phyloP scores from a whole-genome alignment of 139 green algal genomes.

The Tetratostichococcus sp. region DNA sequence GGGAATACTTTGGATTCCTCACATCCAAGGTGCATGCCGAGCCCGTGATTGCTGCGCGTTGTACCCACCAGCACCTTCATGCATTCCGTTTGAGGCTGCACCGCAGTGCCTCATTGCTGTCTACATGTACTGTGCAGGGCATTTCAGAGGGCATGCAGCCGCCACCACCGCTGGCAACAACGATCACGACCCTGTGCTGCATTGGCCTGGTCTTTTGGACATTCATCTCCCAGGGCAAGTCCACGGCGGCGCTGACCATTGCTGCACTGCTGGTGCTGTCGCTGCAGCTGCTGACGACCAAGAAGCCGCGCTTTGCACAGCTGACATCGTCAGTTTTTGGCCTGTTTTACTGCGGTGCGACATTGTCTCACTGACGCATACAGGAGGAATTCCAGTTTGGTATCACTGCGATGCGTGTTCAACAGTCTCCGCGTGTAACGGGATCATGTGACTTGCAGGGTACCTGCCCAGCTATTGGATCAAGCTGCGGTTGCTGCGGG shows the following conservation, averaged over 20 bases:
- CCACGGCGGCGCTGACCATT: slow-evolving; percentile 46
- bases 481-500: slow-evolving; percentile 71
- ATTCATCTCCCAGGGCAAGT: slow-evolving; percentile 30
- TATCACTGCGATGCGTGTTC: no score
- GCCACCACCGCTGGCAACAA: slow-evolving; percentile 52
- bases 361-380: background rate
- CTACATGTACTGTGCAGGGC: slow-evolving; percentile 3
- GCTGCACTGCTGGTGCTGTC: slow-evolving; percentile 75
- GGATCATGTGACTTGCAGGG: slow-evolving; percentile 56
- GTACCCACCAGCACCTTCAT: background rate
- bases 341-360: slow-evolving; percentile 88
- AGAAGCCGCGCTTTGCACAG: slow-evolving; percentile 76
- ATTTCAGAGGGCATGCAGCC: slow-evolving; percentile 61
- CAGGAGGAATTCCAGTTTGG: no score
- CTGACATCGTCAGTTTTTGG: slow-evolving; percentile 82
- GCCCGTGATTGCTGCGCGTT: no score
- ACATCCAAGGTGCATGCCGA: slow-evolving; percentile 39
- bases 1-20: slow-evolving; percentile 49
- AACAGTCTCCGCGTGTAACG: no score
- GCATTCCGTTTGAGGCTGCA: background rate
- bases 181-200: slow-evolving; percentile 62
- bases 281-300: slow-evolving; percentile 60
- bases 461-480: slow-evolving; percentile 93
- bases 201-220: slow-evolving; percentile 50
- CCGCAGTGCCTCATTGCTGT: background rate